Evolutionary conservation across 2,329 filamentous ascomycete species (phyloP), one percentile per base, ranked within the genome.

Genomic region (Paecilomyces formosus): DNA sequence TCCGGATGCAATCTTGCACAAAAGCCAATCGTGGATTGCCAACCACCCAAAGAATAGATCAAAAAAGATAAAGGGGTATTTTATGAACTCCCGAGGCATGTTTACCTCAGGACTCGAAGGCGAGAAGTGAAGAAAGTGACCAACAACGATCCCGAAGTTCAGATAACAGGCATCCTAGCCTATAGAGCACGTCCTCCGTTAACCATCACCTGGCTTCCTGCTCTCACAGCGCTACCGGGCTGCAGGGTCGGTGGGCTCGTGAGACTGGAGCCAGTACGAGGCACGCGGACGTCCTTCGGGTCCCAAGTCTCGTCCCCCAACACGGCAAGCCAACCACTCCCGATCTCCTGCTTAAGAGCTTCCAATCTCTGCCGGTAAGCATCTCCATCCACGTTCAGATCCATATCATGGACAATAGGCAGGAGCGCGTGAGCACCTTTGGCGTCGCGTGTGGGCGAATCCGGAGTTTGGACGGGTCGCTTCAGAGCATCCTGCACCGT

Each of bases 331-430:
- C 96, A 99, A 39, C 87, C 89, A 66, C 87, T 90, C 31, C 92
- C 92, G 63, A 96, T 87, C 68, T 93, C 90, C 68, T 88, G 88
- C 61, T 92, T 88, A 57, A 97, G 77, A 2, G 89, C 86, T 73
- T 96, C 92, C 57, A 97, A 88, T 73, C 94, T 94, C 71, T 89
- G 89, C 58, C 89, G 86, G 74, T 96, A 97, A 7, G 90, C 79
- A 67, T 94, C 90, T 57, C 88, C 88, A 59, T 85, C 84, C 51
- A 84, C 62, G 33, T 65, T 62, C 70, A 70, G 74, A 53, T 75
- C 72, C 33, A 68, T 65, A 45, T 60, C 60, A 15, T 67, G 64
- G 13, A 65, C 61, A 15, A 62, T 60, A 35, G 65, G 65, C 54
- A 69, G 67, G 26, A 69, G 57, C 39, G 66, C 59, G 22, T 64